A percentile compares a stretch with the other conserved stretches of the same genome.
These are phyloP conservation scores for Neoboletus brunneissimus DNA, from an alignment of 768 basidiomycete genomes.

Conservation along the genomic window DNA sequence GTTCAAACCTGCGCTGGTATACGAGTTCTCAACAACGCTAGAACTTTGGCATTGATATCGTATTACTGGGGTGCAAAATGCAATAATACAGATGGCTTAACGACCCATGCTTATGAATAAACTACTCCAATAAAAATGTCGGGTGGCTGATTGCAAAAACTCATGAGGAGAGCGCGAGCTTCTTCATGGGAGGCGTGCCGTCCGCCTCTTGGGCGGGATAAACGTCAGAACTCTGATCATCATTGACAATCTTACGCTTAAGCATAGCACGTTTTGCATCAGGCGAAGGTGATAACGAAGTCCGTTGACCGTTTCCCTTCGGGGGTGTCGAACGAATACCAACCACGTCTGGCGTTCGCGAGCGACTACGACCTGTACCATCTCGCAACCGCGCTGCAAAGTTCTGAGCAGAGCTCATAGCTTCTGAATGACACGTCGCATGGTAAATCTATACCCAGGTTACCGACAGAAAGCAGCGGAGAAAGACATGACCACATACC, in stretches of 20 bases:
- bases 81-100: conserved; percentile 27
- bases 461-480: neutral
- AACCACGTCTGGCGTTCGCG: conserved; percentile 66
- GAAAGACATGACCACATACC: conserved; percentile 45
- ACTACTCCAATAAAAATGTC: conserved; percentile 34
- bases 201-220: conserved; percentile 36
- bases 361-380: conserved; percentile 64
- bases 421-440: conserved; percentile 91
- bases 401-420: conserved; percentile 57
- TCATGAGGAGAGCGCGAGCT: conserved; percentile 48
- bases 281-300: conserved; percentile 49
- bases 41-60: conserved; percentile 6
- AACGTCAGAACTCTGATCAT: conserved; percentile 37
- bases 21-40: neutral
- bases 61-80: conserved; percentile 18
- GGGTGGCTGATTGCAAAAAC: conserved; percentile 8
- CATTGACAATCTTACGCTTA: conserved; percentile 75
- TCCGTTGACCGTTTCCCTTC: conserved; percentile 29
- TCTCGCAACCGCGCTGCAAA: conserved; percentile 66
- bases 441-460: conserved; percentile 70
- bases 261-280: conserved; percentile 52
- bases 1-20: neutral
- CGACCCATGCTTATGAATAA: conserved; percentile 28
- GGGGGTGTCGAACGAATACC: conserved; percentile 39
- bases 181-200: conserved; percentile 67